Percentiles rank a stretch among this genome's conserved stretches.
Conservation (phyloP, 768 basidiomycete species). For the Lactarius pseudohatsudake region DNA sequence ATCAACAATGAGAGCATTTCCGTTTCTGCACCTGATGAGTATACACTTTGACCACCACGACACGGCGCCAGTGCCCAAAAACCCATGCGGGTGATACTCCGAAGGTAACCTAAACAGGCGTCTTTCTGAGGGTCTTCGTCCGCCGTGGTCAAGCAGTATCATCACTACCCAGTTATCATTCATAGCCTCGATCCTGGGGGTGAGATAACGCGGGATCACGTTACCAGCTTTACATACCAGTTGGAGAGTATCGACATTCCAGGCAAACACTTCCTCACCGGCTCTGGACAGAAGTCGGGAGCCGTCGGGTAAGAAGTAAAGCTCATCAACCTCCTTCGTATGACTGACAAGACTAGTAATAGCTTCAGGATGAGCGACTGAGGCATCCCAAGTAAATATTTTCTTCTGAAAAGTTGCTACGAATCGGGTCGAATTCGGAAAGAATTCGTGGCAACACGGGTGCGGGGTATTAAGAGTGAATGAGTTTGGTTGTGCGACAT, state of each 20-base stretch:
- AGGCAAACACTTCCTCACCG: not conserved
- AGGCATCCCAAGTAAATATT: not conserved
- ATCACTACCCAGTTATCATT: not conserved
- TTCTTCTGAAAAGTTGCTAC: fast-evolving
- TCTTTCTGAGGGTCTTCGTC: not conserved
- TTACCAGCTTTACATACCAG: not conserved
- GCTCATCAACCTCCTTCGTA: not conserved
- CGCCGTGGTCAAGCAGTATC: not conserved
- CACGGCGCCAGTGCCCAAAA: not conserved
- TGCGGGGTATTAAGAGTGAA: too few species aligned
- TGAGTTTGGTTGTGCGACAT: not conserved
- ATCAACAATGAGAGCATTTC: not conserved
- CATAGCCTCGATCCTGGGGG: not conserved
- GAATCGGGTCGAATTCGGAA: not conserved
- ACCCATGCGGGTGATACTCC: not conserved
- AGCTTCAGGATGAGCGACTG: not conserved
- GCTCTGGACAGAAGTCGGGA: not conserved
- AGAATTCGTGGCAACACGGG: not conserved
- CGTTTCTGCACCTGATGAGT: not conserved
- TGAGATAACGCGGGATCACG: not conserved
- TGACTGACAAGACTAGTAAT: not conserved
- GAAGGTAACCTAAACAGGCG: not conserved
- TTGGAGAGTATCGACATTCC: not conserved
- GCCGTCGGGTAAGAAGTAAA: not conserved
- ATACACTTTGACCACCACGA: not conserved